Evolutionary conservation across 805 yeast genomes (phyloP).

Genomic region (Metschnikowia peoriensis): DNA sequence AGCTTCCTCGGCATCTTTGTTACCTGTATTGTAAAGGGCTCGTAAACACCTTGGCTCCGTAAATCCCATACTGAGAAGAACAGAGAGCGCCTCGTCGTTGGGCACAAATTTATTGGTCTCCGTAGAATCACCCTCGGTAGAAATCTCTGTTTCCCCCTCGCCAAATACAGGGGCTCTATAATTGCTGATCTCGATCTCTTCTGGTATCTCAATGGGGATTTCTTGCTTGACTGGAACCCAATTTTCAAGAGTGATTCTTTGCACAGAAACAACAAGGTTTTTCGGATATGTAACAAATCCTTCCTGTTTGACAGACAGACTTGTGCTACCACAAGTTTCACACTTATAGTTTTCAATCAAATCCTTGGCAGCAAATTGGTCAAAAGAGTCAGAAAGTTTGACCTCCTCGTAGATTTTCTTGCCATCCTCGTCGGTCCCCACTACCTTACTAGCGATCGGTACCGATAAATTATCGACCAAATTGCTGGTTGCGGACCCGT

Average conservation of each 20-base stretch:
- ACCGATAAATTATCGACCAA: slow-evolving; percentile 64
- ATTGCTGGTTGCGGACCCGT: slow-evolving; percentile 57
- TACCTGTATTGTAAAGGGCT: slow-evolving; percentile 74
- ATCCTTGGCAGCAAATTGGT: slow-evolving; percentile 46
- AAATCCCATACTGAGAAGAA: slow-evolving; percentile 84
- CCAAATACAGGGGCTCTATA: slow-evolving; percentile 42
- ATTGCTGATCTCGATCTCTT: slow-evolving; percentile 41
- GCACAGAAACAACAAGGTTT: slow-evolving; percentile 67
- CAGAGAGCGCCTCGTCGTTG: slow-evolving; percentile 51
- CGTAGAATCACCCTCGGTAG: slow-evolving; percentile 8
- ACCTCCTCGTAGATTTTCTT: slow-evolving; percentile 49
- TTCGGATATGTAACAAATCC: slow-evolving; percentile 67
- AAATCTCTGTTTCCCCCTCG: slow-evolving; percentile 26
- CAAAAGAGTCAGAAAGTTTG: slow-evolving; percentile 49
- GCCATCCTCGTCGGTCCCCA: slow-evolving; percentile 41
- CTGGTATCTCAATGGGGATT: slow-evolving; percentile 62
- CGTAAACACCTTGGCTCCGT: slow-evolving; percentile 60
- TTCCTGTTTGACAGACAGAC: slow-evolving; percentile 34
- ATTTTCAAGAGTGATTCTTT: slow-evolving; percentile 77
- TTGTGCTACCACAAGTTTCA: slow-evolving; percentile 45
- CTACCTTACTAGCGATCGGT: slow-evolving; percentile 47
- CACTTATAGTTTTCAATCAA: slow-evolving; percentile 60
- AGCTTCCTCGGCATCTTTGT: slow-evolving; percentile 63
- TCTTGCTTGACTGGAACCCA: slow-evolving; percentile 88
- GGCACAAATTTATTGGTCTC: slow-evolving; percentile 43